These are phyloP conservation scores for Magnusiomyces tetraspermus DNA, from an alignment of 1,139 yeast species.

Conservation along the genomic window DNA sequence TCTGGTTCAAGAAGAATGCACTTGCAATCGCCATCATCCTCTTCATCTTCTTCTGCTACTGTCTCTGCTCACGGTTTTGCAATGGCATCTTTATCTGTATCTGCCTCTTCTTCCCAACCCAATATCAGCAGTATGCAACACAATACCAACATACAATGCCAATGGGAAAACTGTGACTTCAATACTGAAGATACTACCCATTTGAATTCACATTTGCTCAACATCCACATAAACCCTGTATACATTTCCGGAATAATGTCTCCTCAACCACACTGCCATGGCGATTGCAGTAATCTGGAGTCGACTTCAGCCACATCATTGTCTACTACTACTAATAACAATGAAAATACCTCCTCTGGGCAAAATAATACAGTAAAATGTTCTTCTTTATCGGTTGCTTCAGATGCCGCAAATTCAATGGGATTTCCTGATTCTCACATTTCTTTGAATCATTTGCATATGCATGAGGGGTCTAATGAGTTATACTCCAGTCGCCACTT, in stretches of 20 bases:
- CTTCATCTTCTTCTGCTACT: background rate
- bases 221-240: constrained; percentile 39
- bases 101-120: no score
- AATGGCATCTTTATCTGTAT: constrained; percentile 3
- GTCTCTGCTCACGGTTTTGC: background rate
- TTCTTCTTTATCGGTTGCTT: no score
- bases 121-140: no score
- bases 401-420: no score
- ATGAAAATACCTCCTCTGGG: no score
- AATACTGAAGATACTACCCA: constrained; percentile 17
- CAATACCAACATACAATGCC: constrained; percentile 21
- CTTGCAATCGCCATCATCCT: no score
- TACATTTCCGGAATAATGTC: background rate
- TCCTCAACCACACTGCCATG: constrained; percentile 5
- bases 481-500: background rate
- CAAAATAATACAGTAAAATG: no score
- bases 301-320: background rate
- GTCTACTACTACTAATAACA: no score
- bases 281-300: background rate
- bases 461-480: background rate
- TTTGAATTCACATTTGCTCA: constrained; percentile 41
- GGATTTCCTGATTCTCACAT: background rate
- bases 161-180: constrained; percentile 29
- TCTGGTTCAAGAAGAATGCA: background rate
- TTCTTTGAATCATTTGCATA: background rate